These are phyloP conservation scores for Colletotrichum tamarilloi DNA, from an alignment of 2,329 filamentous ascomycete genomes.

Conservation along the genomic window DNA sequence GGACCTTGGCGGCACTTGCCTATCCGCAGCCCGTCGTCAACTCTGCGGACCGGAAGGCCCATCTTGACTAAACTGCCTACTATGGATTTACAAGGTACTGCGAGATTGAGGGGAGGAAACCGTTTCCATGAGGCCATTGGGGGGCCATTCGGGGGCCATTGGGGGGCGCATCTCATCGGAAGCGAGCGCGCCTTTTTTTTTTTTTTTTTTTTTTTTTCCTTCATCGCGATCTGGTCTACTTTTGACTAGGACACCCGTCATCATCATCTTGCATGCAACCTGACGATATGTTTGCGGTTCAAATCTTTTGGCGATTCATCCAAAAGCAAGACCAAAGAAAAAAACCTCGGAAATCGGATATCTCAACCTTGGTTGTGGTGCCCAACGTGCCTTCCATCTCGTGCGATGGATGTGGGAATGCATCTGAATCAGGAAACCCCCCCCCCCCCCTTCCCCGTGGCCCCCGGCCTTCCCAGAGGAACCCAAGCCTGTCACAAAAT, in stretches of 20 bases:
- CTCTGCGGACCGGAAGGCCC: background rate
- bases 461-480: background rate
- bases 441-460: background rate
- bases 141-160: background rate
- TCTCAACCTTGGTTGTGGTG: conserved; percentile 6
- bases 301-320: background rate
- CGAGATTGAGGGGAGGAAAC: background rate
- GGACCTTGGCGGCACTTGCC: conserved; percentile 21
- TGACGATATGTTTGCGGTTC: background rate
- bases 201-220: background rate
- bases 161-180: conserved; percentile 6
- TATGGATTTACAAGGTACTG: background rate
- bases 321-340: background rate
- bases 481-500: background rate
- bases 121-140: conserved; percentile 10
- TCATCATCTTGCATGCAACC: conserved; percentile 15
- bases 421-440: background rate
- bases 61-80: conserved; percentile 1
- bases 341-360: background rate
- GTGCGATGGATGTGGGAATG: conserved; percentile 6
- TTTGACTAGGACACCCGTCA: background rate
- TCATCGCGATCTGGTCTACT: background rate
- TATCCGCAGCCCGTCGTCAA: background rate
- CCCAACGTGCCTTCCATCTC: background rate
- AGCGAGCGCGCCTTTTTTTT: conserved; percentile 9